Base-by-base conservation (phyloP, 768 basidiomycete genomes). In the Naganishia kalamii region DNA sequence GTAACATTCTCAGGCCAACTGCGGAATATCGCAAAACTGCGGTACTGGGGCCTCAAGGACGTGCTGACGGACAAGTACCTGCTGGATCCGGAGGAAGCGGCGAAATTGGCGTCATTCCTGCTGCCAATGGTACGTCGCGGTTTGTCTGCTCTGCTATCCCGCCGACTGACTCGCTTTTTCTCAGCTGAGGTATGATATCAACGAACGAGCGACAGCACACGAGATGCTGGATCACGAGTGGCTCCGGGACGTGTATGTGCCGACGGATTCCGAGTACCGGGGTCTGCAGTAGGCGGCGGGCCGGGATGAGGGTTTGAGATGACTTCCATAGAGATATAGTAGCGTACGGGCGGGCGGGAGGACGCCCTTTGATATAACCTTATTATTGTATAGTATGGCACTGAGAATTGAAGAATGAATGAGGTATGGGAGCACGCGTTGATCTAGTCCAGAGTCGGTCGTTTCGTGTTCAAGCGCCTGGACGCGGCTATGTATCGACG, bases 21-120 rank as follows among this genome's bases (percentile, higher is more conserved):
- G 32, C 86, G 92, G 8, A 90, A 94, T 71, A 98, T 98, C 74
- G 87, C 87, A 77, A 93, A 94, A 77, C 83, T 98, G 41, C 87
- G 92, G 15, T 94, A 84, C 78, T 97, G 76, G 76, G 75, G 91
- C 11, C 80, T 94, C 60, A 81, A 83, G 69, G 85, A 86, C 25
- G 91, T 94, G 69, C 88, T 96, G 85, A 82, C 81, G 52, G 93
- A 99, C 82, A 98, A 99, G 80, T 98, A 98, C 80, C 85, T 96
- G 63, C 91, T 99, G 74, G 86, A 90, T 0, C 83, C 84, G 54
- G 79, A 83, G 4, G 92, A 93, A 59, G 90, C 94, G 1, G 88
- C 89, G 46, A 81, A 84, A 41, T 77, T 90, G 23, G 88, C 86
- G 71, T 76, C 80, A 27, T 90, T 90, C 76, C 77, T 91, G 67